Percentiles rank a stretch among this genome's conserved stretches.
These are phyloP conservation scores for Tolypocladium ophioglossoides DNA, from an alignment of 2,329 filamentous ascomycete genomes.

Conservation along the genomic window DNA sequence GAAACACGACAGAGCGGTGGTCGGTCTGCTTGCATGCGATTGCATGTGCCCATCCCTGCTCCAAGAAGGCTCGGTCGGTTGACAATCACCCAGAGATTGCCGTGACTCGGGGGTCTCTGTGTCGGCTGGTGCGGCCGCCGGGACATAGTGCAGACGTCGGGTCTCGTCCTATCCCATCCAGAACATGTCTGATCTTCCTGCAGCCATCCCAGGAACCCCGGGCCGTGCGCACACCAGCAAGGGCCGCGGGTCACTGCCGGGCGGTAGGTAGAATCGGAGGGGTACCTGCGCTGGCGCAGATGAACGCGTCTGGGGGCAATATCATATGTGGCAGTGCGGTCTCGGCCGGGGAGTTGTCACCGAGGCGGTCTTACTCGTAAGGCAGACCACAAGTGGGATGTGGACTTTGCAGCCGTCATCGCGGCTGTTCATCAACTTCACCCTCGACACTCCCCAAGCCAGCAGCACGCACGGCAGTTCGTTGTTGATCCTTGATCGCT, in stretches of 20 bases:
- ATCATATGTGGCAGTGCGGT: not conserved
- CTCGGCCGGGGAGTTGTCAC: not conserved
- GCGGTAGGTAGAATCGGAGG: not conserved
- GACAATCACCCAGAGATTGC: not conserved
- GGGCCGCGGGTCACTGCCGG: not conserved
- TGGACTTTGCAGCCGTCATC: not conserved
- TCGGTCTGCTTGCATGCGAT: not conserved
- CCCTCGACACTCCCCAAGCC: not conserved
- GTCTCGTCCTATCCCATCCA: not conserved
- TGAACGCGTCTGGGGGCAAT: not conserved
- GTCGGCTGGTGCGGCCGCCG: not conserved
- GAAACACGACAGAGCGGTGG: conserved; percentile 1
- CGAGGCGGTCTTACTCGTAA: too few relatives aligned
- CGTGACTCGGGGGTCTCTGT: not conserved
- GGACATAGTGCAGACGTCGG: not conserved
- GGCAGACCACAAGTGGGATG: not conserved
- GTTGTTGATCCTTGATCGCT: not conserved
- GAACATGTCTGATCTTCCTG: conserved; percentile 6
- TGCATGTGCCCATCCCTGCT: conserved; percentile 1
- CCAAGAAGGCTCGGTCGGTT: not conserved
- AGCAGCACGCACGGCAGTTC: not conserved
- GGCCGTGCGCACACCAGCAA: conserved; percentile 1
- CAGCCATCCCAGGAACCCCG: conserved; percentile 2
- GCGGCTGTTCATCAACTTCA: not conserved
- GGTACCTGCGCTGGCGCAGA: conserved; percentile 3